phyloP scores from a whole-genome alignment of 2,329 filamentous ascomycete species.

The Madurella mycetomatis region DNA sequence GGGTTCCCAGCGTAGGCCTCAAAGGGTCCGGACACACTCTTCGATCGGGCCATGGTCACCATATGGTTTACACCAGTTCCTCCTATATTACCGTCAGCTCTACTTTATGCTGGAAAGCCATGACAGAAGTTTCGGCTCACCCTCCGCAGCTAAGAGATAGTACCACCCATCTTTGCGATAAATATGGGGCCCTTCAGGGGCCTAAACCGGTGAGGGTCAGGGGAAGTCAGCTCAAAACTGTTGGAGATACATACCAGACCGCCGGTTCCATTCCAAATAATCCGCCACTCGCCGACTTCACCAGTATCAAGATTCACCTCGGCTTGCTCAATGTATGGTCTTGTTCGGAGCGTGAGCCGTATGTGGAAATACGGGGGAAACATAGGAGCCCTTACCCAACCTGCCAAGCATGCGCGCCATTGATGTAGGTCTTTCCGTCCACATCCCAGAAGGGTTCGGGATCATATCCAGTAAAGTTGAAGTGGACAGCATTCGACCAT shows the following conservation, averaged over 20 bases:
- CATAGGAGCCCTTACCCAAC: conserved; percentile 12
- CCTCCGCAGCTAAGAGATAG: conserved; percentile 51
- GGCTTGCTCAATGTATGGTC: conserved; percentile 38
- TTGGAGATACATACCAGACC: conserved; percentile 26
- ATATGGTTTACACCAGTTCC: conserved; percentile 48
- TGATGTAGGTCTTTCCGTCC: conserved; percentile 49
- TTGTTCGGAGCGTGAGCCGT: conserved; percentile 13
- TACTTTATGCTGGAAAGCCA: no score
- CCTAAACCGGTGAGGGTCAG: conserved; percentile 18
- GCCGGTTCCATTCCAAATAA: conserved; percentile 47
- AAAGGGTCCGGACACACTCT: conserved; percentile 41
- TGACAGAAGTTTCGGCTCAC: conserved; percentile 17
- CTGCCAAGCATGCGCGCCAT: conserved; percentile 22
- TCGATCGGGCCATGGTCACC: conserved; percentile 45
- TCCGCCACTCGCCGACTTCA: conserved; percentile 34
- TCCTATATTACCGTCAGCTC: conserved; percentile 22
- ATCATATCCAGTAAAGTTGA: conserved; percentile 49
- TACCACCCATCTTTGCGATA: conserved; percentile 48
- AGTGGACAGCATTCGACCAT: conserved; percentile 47
- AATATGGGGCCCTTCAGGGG: conserved; percentile 52
- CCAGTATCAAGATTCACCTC: conserved; percentile 40
- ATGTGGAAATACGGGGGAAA: background rate
- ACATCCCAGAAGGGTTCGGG: conserved; percentile 53
- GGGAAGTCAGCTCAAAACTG: background rate
- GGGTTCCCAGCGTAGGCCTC: conserved; percentile 41